phyloP scores from a whole-genome alignment of 805 yeast species.

The Cyberlindnera mrakii region DNA sequence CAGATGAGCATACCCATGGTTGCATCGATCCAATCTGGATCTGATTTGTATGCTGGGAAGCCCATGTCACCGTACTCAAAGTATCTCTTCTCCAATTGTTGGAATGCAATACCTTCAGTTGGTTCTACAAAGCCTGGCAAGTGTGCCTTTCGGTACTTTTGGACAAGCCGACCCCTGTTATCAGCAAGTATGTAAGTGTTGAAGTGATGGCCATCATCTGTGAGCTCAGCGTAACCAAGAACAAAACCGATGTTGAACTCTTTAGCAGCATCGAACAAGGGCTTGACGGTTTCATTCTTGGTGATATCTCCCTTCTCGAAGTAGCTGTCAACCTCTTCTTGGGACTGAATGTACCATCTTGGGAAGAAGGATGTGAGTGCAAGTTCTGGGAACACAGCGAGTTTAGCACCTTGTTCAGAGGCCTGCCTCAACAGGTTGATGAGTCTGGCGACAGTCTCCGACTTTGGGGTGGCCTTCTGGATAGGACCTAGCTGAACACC shows the following conservation, averaged over 20 bases:
- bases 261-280: slow-evolving; percentile 29
- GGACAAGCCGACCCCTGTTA: slow-evolving; percentile 25
- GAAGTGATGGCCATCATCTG: slow-evolving; percentile 31
- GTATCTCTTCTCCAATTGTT: slow-evolving; percentile 34
- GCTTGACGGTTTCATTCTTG: slow-evolving; percentile 21
- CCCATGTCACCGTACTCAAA: slow-evolving; percentile 33
- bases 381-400: slow-evolving; percentile 34
- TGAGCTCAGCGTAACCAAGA: slow-evolving; percentile 33
- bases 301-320: slow-evolving; percentile 32
- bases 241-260: slow-evolving; percentile 26
- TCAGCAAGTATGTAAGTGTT: slow-evolving; percentile 30
- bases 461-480: slow-evolving; percentile 25
- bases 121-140: slow-evolving; percentile 33
- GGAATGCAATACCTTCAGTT: slow-evolving; percentile 26
- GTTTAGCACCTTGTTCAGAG: slow-evolving; percentile 26
- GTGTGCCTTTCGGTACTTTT: slow-evolving; percentile 33
- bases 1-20: slow-evolving; percentile 34
- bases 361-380: slow-evolving; percentile 33
- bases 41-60: slow-evolving; percentile 28
- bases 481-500: slow-evolving; percentile 32
- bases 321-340: slow-evolving; percentile 29
- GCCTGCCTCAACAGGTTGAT: slow-evolving; percentile 26
- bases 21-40: slow-evolving; percentile 31
- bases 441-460: slow-evolving; percentile 27
- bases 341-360: slow-evolving; percentile 28